A percentile compares a stretch with the other conserved stretches of the same genome.
phyloP scores from a whole-genome alignment of 192 early-diverging fungal genomes.

The Phlyctochytrium bullatum region DNA sequence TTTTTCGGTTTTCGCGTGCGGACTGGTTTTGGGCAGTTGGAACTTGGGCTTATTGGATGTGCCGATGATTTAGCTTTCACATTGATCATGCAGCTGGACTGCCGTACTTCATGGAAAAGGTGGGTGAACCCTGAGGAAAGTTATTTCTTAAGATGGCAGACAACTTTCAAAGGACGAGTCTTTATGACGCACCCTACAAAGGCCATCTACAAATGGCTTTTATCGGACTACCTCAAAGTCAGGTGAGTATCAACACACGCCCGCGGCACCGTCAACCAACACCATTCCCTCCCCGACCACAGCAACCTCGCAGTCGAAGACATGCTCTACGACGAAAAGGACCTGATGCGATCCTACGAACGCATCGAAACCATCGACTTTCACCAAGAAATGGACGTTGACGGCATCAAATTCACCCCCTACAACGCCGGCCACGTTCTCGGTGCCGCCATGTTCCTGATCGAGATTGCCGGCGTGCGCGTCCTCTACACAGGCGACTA shows the following conservation, averaged over 20 bases:
- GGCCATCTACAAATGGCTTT: conserved; percentile 95
- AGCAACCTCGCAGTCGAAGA: conserved; percentile 74
- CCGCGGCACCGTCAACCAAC: conserved; percentile 5
- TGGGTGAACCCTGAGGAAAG: conserved; percentile 26
- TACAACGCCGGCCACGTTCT: conserved; percentile 94
- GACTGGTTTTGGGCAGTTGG: conserved; percentile 1
- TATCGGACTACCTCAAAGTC: conserved; percentile 92
- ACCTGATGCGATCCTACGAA: conserved; percentile 76
- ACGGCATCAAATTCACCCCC: conserved; percentile 82
- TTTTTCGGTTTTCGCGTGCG: not conserved
- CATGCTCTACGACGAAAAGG: conserved; percentile 86
- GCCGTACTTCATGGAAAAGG: conserved; percentile 95
- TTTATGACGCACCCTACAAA: conserved; percentile 99
- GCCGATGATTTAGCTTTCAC: conserved; percentile 72
- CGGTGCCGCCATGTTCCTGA: conserved; percentile 94
- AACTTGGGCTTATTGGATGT: conserved; percentile 6
- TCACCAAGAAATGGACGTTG: conserved; percentile 93
- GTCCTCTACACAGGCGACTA: conserved; percentile 98
- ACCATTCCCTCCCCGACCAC: no score
- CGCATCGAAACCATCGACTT: conserved; percentile 94
- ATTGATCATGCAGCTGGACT: conserved; percentile 95
- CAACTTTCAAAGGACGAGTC: conserved; percentile 90
- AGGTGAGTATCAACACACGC: conserved; percentile 43
- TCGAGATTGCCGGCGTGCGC: conserved; percentile 73
- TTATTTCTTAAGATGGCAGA: conserved; percentile 47